Evolutionary conservation across 2,329 filamentous ascomycete genomes (phyloP), one percentile per base, ranked within the genome.

Genomic region (Fusarium tupiense): DNA sequence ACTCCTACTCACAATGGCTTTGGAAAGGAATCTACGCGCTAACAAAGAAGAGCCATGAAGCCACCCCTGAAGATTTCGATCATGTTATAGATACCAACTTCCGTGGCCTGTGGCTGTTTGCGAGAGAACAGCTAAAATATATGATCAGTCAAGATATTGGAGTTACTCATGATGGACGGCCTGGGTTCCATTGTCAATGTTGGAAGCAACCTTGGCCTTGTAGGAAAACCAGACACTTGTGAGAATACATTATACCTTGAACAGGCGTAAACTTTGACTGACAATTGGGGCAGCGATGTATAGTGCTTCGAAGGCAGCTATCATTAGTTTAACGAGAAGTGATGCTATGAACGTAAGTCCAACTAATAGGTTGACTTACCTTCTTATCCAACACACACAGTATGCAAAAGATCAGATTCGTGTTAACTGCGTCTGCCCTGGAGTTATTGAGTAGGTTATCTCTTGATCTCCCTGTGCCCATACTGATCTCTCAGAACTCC

Each of bases 401-500:
- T 86, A 86, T 71, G 81, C 84, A 7, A 81, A 84, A 41, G 77
- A 86, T 43, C 82, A 83, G 41, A 86, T 87, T 64, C 75, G 85
- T 7, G 79, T 86, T 50, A 87, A 87, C 61, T 85, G 82, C 59
- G 83, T 87, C 20, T 86, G 85, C 64, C 85, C 84, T 5, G 85
- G 85, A 24, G 78, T 86, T 5, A 85, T 85, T n/a, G 82, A 82
- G 82, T 82, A 69, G 76, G 78, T 58, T 24, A 5, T 4, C 31
- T 7, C 6, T 35, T 16, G 9, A 14, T 22, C 7, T 16, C 3
- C 33, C 14, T 40, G 4, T 19, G 2, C 8, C 26, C 17, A 35
- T 20, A 20, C 58, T 67, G 6, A 69, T 29, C 13, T n/a, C 17
- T 16, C 41, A 81, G 80, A n/a, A 86, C 84, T 2, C 83, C 84